Percentiles rank a stretch among this genome's conserved stretches.
phyloP scores from a whole-genome alignment of 2,329 filamentous ascomycete species.

The Arthrobotrys conoides region DNA sequence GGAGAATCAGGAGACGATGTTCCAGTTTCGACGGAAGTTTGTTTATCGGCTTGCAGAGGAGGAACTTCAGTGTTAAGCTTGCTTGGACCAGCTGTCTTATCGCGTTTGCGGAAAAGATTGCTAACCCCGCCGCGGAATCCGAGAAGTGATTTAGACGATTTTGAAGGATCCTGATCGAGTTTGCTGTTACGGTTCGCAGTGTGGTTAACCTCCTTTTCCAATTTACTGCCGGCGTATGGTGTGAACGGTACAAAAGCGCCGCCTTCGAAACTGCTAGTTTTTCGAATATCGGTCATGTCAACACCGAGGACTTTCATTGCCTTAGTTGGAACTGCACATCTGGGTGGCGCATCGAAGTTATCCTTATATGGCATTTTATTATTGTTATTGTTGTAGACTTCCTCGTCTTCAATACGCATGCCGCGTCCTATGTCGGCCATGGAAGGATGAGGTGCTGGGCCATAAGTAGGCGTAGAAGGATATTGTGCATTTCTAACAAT shows the following conservation, averaged over 20 bases:
- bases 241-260: not conserved
- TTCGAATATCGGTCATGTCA: slow-evolving; percentile 2
- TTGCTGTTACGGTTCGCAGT: not conserved
- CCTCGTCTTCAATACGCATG: slow-evolving; percentile 17
- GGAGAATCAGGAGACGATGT: slow-evolving; percentile 11
- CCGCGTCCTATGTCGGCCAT: slow-evolving; percentile 22
- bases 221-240: slow-evolving; percentile 6
- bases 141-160: slow-evolving; percentile 7
- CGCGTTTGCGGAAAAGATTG: slow-evolving; percentile 19
- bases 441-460: slow-evolving; percentile 1
- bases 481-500: not conserved
- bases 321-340: not conserved
- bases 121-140: slow-evolving; percentile 18
- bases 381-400: not conserved
- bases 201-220: slow-evolving; percentile 39
- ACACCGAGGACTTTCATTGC: slow-evolving; percentile 45
- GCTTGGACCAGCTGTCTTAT: not conserved
- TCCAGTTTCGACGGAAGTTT: slow-evolving; percentile 5
- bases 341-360: not conserved
- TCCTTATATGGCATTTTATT: not conserved
- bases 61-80: slow-evolving; percentile 4
- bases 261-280: slow-evolving; percentile 19
- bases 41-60: not conserved
- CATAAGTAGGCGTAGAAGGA: not conserved
- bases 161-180: slow-evolving; percentile 11